Conservation (phyloP, 2,329 filamentous ascomycete species). For the Myotisia sp. region DNA sequence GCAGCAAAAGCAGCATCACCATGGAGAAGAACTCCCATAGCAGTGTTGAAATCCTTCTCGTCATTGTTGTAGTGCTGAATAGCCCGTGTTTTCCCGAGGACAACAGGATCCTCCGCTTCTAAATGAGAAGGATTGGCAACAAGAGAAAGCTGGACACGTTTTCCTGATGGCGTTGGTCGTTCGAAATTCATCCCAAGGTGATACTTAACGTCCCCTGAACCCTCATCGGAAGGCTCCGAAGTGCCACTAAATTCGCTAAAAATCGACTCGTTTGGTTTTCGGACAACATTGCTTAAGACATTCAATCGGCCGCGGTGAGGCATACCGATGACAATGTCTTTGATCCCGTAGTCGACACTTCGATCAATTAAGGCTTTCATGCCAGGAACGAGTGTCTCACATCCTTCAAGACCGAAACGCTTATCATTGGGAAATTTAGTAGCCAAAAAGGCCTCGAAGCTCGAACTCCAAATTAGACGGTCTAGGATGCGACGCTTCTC, state of each 20-base stretch:
- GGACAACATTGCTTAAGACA: conserved; percentile 93
- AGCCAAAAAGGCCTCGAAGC: conserved; percentile 87
- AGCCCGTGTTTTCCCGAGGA: conserved; percentile 90
- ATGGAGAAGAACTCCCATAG: conserved; percentile 92
- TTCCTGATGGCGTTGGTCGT: conserved; percentile 90
- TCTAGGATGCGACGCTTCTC: conserved; percentile 97
- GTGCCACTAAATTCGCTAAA: conserved; percentile 95
- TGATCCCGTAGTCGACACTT: conserved; percentile 94
- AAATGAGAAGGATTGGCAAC: conserved; percentile 97
- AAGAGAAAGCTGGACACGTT: conserved; percentile 96
- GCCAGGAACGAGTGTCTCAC: conserved; percentile 88
- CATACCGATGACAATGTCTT: conserved; percentile 99
- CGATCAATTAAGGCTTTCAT: conserved; percentile 99
- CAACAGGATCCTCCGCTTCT: conserved; percentile 94
- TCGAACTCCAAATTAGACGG: conserved; percentile 95
- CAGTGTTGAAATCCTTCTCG: conserved; percentile 71
- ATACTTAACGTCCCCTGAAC: conserved; percentile 98
- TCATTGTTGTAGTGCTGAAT: conserved; percentile 99
- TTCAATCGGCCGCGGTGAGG: conserved; percentile 97
- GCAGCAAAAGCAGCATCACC: conserved; percentile 94
- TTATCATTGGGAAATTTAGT: conserved; percentile 99
- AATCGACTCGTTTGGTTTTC: conserved; percentile 98
- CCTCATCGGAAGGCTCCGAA: conserved; percentile 77
- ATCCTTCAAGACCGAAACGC: conserved; percentile 95
- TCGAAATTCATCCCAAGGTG: conserved; percentile 99